phyloP scores from a whole-genome alignment of 2,329 filamentous ascomycete genomes.

The Albifimbria verrucaria region DNA sequence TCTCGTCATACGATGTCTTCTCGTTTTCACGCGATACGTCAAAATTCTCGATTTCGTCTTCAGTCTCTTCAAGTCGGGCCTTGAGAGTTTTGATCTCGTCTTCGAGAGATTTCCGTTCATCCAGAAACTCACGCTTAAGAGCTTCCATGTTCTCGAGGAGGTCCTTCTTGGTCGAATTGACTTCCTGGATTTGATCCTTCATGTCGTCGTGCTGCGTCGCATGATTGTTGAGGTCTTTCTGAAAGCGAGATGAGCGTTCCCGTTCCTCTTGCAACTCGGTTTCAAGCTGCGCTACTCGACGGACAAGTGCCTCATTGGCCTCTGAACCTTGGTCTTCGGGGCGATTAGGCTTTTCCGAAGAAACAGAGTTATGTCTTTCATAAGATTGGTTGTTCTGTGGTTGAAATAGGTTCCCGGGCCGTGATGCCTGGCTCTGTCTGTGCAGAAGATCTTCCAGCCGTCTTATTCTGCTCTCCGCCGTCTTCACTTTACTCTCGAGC shows the following conservation, averaged over 20 bases:
- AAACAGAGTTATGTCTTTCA: slow-evolving; percentile 47
- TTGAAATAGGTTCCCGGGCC: slow-evolving; percentile 56
- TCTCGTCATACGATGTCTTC: slow-evolving; percentile 66
- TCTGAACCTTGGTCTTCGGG: slow-evolving; percentile 45
- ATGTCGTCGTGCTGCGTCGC: slow-evolving; percentile 57
- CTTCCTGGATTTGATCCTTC: slow-evolving; percentile 74
- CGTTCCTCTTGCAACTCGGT: slow-evolving; percentile 72
- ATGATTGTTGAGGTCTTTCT: slow-evolving; percentile 64
- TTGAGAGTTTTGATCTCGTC: slow-evolving; percentile 75
- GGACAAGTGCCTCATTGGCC: slow-evolving; percentile 41
- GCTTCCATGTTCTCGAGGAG: slow-evolving; percentile 93
- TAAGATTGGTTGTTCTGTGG: slow-evolving; percentile 41
- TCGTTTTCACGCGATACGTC: slow-evolving; percentile 82
- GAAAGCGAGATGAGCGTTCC: slow-evolving; percentile 61
- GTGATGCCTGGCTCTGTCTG: slow-evolving; percentile 64
- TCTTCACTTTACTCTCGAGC: slow-evolving; percentile 70
- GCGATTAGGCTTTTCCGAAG: slow-evolving; percentile 43
- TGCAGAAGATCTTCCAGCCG: slow-evolving; percentile 91
- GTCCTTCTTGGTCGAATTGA: slow-evolving; percentile 88
- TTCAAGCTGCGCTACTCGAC: slow-evolving; percentile 64
- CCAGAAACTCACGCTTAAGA: slow-evolving; percentile 81
- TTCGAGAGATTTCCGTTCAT: slow-evolving; percentile 80
- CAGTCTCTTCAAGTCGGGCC: slow-evolving; percentile 77
- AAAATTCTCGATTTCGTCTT: slow-evolving; percentile 86
- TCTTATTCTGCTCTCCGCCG: slow-evolving; percentile 84